Evolutionary conservation across 176 grass and related monocot genomes (phyloP).

Genomic region (Aegilops umbellulata): DNA sequence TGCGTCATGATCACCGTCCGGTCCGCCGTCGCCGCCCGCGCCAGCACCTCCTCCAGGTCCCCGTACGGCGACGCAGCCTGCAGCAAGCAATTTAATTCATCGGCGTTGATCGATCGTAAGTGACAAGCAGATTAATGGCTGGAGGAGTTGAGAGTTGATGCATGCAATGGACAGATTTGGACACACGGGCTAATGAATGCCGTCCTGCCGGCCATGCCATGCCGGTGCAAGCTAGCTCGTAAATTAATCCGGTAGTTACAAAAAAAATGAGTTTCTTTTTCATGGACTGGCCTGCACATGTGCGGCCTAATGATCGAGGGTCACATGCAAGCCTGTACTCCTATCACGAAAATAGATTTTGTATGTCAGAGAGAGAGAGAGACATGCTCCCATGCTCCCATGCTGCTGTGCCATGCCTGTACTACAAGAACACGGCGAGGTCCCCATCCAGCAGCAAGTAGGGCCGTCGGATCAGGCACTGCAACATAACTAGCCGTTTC

Average conservation of each 20-base stretch:
- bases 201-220: neutral
- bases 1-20: conserved; percentile 91
- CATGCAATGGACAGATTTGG: neutral
- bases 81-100: no score
- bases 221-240: neutral
- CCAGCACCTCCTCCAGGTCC: conserved; percentile 69
- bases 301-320: neutral
- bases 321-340: neutral
- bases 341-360: neutral
- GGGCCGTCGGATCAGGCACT: neutral
- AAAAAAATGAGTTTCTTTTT: no score
- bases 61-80: conserved; percentile 27
- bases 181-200: neutral
- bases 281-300: neutral
- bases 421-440: neutral
- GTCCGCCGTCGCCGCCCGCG: conserved; percentile 56
- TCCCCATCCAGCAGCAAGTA: no score
- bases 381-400: neutral
- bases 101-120: neutral
- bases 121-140: neutral
- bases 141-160: neutral
- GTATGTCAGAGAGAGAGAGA: neutral
- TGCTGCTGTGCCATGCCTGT: neutral
- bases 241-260: no score
- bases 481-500: neutral